Evolutionary conservation across 139 green algal species (phyloP), one percentile per base, ranked within the genome.

Genomic region (Pleodorina starrii): DNA sequence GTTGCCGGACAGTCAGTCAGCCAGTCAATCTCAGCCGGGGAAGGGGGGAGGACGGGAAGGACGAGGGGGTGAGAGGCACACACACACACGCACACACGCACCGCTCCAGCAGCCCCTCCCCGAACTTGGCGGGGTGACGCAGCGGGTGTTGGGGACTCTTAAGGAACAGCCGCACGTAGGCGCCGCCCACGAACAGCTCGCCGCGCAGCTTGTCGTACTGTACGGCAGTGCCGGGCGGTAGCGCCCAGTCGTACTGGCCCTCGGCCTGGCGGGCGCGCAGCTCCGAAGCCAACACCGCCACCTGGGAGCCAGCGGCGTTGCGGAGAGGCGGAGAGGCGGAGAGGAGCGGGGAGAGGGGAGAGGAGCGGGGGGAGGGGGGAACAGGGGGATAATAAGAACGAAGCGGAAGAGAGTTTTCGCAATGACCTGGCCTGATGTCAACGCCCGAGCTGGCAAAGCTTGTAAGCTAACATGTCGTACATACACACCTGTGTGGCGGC

Each of bases 161-260:
- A 29, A 99, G 93, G 94, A 97, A 99, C 35, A 98, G 93, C 17
- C 95, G 93, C 54, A 99, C 92, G 87, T 99, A 99, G 40, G 99
- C 96, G 43, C 97, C 97, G 5, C 96, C 97, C 14, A 99, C 88
- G 59, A 95, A 95, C 54, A 96, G 92, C 91, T 97, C 96, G 5
- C 77, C 90, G n/a, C 81, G 60, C 87, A 96, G 90, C 81, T 93
- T 90, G 27, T 91, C 85, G 71, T 96, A 95, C 59, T 80, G 59
- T 57, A 97, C 40, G 17, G 46, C 25, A 50, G 89, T 94, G 27
- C 88, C 93, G 19, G 95, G 66, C 42, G 72, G 86, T 57, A 83
- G 84, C 59, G 74, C 57, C 86, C 86, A 90, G 17, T 90, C 86
- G 74, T 50, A 68, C 9, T 48, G 19, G 23, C 66, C 87, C 12